Percentiles rank a stretch among this genome's conserved stretches.
Evolutionary conservation across 345 rosid species (phyloP).

Genomic region (Trapa bicornis): DNA sequence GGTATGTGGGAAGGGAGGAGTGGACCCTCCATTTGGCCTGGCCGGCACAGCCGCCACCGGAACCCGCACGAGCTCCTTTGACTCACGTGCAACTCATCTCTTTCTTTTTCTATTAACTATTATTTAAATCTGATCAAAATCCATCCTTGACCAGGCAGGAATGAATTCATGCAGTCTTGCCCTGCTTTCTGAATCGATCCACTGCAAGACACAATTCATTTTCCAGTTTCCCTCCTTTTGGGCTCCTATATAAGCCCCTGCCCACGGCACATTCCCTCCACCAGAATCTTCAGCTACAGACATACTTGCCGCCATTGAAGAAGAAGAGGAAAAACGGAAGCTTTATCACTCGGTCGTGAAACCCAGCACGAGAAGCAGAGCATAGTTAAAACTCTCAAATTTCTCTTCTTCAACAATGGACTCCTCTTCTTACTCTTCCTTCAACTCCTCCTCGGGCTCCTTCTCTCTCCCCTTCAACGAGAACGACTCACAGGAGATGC

Average conservation of each 20-base stretch:
- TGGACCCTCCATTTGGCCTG: neutral
- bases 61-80: slow-evolving; percentile 20
- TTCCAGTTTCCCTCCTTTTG: neutral
- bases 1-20: neutral
- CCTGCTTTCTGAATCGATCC: slow-evolving; percentile 6
- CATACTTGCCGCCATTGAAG: too few species aligned
- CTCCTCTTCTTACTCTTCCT: slow-evolving; percentile 15
- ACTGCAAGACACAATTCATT: too few species aligned
- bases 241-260: slow-evolving; percentile 8
- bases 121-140: too few species aligned
- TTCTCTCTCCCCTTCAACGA: slow-evolving; percentile 45
- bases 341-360: neutral
- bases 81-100: slow-evolving; percentile 32
- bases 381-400: too few species aligned
- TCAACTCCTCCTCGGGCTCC: slow-evolving; percentile 7
- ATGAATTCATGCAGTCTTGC: slow-evolving; percentile 17
- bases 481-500: slow-evolving; percentile 51
- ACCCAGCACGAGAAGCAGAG: too few species aligned
- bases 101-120: too few species aligned
- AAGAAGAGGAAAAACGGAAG: neutral
- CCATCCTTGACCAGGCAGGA: neutral
- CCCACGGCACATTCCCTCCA: neutral
- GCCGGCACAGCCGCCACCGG: slow-evolving; percentile 4
- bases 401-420: slow-evolving; percentile 16
- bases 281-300: neutral